Evolutionary conservation across 441 rosid species (phyloP).

Genomic region (Pelargonium myrrhifolium): DNA sequence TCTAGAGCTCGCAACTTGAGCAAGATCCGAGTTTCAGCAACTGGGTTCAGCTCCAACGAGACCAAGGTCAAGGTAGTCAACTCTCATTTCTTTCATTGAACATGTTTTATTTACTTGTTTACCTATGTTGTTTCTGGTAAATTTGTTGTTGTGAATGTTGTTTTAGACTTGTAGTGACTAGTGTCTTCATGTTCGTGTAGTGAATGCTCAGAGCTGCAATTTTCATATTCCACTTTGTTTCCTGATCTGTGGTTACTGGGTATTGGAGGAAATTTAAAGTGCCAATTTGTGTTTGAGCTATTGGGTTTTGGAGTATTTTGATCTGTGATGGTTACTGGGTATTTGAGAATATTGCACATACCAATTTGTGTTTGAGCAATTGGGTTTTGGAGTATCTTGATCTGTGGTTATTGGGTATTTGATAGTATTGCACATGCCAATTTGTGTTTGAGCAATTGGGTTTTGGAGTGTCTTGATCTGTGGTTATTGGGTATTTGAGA

Average conservation of each 20-base stretch:
- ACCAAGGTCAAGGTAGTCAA: constrained; percentile 3
- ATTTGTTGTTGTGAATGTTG: constrained; percentile 4
- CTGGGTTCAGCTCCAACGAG: not conserved
- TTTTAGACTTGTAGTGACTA: constrained; percentile 4
- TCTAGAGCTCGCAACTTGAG: not conserved
- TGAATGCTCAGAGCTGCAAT: constrained; percentile 5
- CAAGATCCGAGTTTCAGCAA: constrained; percentile 11
- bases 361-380: constrained; percentile 13
- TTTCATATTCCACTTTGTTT: constrained; percentile 14
- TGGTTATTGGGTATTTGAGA: no score
- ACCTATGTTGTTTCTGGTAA: no score
- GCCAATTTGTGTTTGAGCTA: no score
- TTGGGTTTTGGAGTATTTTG: no score
- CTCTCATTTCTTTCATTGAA: not conserved
- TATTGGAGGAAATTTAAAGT: not conserved
- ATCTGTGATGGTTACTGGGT: no score
- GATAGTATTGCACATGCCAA: no score
- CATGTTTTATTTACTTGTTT: no score
- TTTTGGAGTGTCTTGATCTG: not conserved
- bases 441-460: not conserved
- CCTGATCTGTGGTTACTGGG: constrained; percentile 18
- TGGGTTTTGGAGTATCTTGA: constrained; percentile 20
- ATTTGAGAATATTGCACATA: not conserved
- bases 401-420: constrained; percentile 18
- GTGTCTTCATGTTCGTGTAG: constrained; percentile 8